Evolutionary conservation across 257 asterid species (phyloP).

Genomic region (Solanum tacnaense): DNA sequence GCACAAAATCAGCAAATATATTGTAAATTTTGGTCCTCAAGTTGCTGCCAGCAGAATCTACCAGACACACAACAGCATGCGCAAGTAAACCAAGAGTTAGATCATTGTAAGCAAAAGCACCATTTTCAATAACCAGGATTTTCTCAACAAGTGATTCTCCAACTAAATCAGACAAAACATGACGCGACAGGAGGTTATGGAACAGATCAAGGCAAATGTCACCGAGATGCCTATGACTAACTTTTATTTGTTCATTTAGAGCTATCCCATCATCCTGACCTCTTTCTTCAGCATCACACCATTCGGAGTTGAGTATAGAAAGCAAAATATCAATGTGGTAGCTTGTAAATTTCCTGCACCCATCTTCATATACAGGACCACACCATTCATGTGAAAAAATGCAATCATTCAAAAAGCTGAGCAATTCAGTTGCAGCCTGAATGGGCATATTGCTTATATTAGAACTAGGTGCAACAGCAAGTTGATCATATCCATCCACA

Average conservation of each 20-base stretch:
- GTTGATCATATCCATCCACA: slow-evolving; percentile 69
- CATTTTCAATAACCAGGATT: slow-evolving; percentile 52
- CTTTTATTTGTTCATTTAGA: slow-evolving; percentile 51
- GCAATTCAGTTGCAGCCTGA: slow-evolving; percentile 70
- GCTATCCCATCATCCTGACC: slow-evolving; percentile 24
- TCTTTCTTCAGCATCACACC: slow-evolving; percentile 45
- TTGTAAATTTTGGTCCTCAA: slow-evolving; percentile 60
- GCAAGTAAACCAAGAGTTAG: slow-evolving; percentile 87
- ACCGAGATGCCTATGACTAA: slow-evolving; percentile 27
- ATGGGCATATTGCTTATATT: slow-evolving; percentile 59
- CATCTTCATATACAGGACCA: slow-evolving; percentile 47
- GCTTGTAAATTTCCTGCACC: slow-evolving; percentile 40
- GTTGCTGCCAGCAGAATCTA: slow-evolving; percentile 57
- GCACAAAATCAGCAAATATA: slow-evolving; percentile 38
- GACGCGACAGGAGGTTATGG: slow-evolving; percentile 51
- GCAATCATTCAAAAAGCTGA: slow-evolving; percentile 47
- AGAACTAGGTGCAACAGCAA: slow-evolving; percentile 41
- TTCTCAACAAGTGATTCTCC: slow-evolving; percentile 65
- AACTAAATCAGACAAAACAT: slow-evolving; percentile 48
- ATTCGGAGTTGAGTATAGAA: slow-evolving; percentile 47
- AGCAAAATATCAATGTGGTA: slow-evolving; percentile 55
- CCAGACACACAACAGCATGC: slow-evolving; percentile 51
- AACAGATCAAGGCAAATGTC: slow-evolving; percentile 66
- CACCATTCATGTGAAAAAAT: slow-evolving; percentile 75
- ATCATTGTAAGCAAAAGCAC: slow-evolving; percentile 58